Evolutionary conservation across 2,329 filamentous ascomycete genomes (phyloP).

Genomic region (Monosporascus ibericus): DNA sequence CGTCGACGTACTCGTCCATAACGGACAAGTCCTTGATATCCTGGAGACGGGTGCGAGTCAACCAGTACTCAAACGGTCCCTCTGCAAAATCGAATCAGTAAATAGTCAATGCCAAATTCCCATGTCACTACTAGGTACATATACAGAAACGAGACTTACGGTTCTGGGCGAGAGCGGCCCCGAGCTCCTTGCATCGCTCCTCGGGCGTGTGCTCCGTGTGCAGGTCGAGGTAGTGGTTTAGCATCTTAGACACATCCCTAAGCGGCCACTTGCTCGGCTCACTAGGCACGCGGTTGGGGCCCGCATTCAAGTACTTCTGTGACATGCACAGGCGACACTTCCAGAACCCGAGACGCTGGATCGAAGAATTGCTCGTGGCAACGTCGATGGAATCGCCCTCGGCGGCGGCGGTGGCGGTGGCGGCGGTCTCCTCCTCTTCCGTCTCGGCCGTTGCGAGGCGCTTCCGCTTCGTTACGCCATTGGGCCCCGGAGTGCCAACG

Average conservation of each 20-base stretch:
- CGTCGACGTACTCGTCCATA: conserved; percentile 31
- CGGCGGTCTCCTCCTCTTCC: conserved; percentile 9
- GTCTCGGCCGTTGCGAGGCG: conserved; percentile 7
- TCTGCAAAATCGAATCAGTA: conserved; percentile 16
- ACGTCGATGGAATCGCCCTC: conserved; percentile 10
- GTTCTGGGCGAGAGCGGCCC: conserved; percentile 34
- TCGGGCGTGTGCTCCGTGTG: conserved; percentile 36
- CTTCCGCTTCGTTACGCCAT: conserved; percentile 12
- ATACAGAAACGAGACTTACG: conserved; percentile 23
- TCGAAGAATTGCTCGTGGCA: conserved; percentile 13
- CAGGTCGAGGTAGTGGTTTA: conserved; percentile 41
- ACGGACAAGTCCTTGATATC: conserved; percentile 26
- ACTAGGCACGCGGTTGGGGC: conserved; percentile 33
- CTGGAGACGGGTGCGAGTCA: conserved; percentile 34
- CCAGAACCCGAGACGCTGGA: conserved; percentile 40
- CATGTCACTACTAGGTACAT: too few species aligned
- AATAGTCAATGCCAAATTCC: background rate
- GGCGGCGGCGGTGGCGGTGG: conserved; percentile 8
- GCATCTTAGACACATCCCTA: conserved; percentile 39
- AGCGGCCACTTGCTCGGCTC: conserved; percentile 41
- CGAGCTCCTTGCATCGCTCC: conserved; percentile 38
- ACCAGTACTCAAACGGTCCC: conserved; percentile 42
- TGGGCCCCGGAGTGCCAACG: conserved; percentile 1
- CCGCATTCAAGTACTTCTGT: conserved; percentile 36
- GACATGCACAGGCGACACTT: conserved; percentile 38